phyloP scores from a whole-genome alignment of 1,284 basidiomycete genomes.

The Volvariella volvacea region DNA sequence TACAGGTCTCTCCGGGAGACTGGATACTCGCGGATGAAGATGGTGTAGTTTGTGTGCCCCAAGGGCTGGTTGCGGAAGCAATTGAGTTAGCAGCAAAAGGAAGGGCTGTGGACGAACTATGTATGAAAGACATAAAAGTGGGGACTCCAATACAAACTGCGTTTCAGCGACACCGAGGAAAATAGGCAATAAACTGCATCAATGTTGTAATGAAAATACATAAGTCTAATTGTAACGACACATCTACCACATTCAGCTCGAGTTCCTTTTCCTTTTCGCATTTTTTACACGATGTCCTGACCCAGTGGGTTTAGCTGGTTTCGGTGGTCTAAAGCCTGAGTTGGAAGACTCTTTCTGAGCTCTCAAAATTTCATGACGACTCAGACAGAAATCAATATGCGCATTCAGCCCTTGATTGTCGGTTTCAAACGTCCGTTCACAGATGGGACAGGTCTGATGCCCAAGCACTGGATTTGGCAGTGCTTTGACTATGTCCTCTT shows the following conservation, averaged over 20 bases:
- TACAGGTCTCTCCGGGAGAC: slow-evolving; percentile 73
- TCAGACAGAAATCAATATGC: slow-evolving; percentile 75
- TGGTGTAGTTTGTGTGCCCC: slow-evolving; percentile 83
- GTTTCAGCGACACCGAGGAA: slow-evolving; percentile 73
- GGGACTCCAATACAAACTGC: slow-evolving; percentile 73
- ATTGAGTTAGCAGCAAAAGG: slow-evolving; percentile 55
- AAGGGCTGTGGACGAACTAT: slow-evolving; percentile 64
- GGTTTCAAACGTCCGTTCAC: slow-evolving; percentile 43
- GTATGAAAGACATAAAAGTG: slow-evolving; percentile 70
- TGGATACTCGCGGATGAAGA: slow-evolving; percentile 84
- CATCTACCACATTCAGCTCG: no score
- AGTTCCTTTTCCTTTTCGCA: not conserved
- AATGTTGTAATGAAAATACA: no score
- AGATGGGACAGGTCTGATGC: slow-evolving; percentile 52
- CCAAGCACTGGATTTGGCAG: not conserved
- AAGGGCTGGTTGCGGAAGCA: slow-evolving; percentile 49
- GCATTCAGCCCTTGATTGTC: slow-evolving; percentile 67
- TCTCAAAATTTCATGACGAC: slow-evolving; percentile 59
- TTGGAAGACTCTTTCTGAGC: slow-evolving; percentile 40
- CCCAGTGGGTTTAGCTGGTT: slow-evolving; percentile 5
- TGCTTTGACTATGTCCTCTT: not conserved
- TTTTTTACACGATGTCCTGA: not conserved
- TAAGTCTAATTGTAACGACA: no score
- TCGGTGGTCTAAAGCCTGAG: slow-evolving; percentile 16
- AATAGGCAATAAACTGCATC: slow-evolving; percentile 20